Base-by-base conservation (phyloP, 1,284 basidiomycete species). In the Exsudoporus floridanus region DNA sequence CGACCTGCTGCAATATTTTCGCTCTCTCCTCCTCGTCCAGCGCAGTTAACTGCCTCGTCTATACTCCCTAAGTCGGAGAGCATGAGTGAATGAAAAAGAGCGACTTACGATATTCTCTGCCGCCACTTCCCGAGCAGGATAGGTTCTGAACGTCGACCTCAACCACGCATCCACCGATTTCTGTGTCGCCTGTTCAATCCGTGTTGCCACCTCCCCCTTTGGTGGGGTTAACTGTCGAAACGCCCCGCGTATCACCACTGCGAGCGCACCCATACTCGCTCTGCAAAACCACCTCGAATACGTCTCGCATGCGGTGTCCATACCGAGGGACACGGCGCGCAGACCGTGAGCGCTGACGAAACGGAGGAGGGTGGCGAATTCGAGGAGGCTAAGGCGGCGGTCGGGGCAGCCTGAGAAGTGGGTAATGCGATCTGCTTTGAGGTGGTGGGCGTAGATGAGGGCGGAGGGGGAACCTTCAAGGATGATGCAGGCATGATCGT, bases 251-350 rank as follows among this genome's bases (percentile, higher is more conserved):
- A 55, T 16, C 21, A 35, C 5, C 0, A 31, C 30, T 3, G 41
- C 40, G 8, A 57, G 42, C 3, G 42, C 42, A 18, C 28, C 40
- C 33, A 55, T 19, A 8, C 37, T 36, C 16, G 54, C 55, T 10
- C 54, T 35, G 12, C 37, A 40, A 8, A 57, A 55, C 54, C 54
- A 55, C 13, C 13, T 39, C 6, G 54, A 40, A 12, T 57, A 57
- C 4, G 54, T 57, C 28, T 55, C 54, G 36, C 54, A 57, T 6
- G 49, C 55, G 1, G 54, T 53, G 19, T 53, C 54, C 21, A 57
- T n/a, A 0, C 55, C 55, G 13, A 55, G 50, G 4, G 49, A 55
- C 13, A 57, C 38, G 5, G 42, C 49, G 1, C 34, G 49, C 0
- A 44, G 36, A 3, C 54, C 54, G 12, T 21, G 48, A 2, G 9